Conservation (phyloP, 1,284 basidiomycete species). For the Melampsora medusae region DNA sequence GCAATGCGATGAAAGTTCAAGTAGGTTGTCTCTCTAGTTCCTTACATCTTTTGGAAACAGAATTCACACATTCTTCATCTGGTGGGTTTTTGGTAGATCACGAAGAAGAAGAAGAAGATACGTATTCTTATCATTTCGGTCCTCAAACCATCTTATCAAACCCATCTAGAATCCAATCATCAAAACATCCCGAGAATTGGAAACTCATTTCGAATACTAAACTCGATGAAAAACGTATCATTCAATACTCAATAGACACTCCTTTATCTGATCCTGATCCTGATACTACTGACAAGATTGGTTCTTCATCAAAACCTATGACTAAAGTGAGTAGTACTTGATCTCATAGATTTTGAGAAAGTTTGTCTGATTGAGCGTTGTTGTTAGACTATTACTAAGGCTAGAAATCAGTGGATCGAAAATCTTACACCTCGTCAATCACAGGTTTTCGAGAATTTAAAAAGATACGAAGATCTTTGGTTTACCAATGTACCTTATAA, state of each 20-base stretch:
- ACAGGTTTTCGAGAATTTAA: too few species aligned
- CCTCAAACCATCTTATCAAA: constrained; percentile 7
- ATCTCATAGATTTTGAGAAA: too few species aligned
- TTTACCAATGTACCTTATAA: constrained; percentile 26
- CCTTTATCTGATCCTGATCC: too few species aligned
- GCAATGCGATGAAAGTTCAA: too few species aligned
- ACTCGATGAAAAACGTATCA: background rate
- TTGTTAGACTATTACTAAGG: too few species aligned
- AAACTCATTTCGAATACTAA: constrained; percentile 14
- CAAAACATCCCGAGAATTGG: constrained; percentile 4
- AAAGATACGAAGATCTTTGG: constrained; percentile 6
- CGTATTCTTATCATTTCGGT: constrained; percentile 17
- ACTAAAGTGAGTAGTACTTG: too few species aligned
- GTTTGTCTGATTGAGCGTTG: too few species aligned
- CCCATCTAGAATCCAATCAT: background rate
- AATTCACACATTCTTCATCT: background rate
- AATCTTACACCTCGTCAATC: too few species aligned
- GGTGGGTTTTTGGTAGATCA: background rate
- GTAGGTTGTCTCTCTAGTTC: background rate
- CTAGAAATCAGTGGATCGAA: too few species aligned
- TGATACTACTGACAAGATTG: background rate
- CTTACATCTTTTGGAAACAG: background rate
- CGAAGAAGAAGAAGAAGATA: background rate
- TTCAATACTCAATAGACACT: background rate
- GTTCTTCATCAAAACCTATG: constrained; percentile 9